phyloP scores from a whole-genome alignment of 805 yeast species.

The Grigorovia transvaalensis region DNA sequence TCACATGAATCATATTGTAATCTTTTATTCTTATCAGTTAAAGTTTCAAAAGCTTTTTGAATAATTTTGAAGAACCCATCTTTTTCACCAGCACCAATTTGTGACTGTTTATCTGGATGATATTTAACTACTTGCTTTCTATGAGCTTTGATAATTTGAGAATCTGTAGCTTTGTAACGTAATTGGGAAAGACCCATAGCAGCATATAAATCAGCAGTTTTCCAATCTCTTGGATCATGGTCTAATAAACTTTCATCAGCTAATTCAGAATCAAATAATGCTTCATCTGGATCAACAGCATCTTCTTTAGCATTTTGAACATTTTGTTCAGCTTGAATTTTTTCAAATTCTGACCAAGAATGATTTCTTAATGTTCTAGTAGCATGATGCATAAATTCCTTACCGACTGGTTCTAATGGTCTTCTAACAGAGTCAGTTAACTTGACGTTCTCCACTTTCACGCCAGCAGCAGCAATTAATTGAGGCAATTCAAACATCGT shows the following conservation, averaged over 20 bases:
- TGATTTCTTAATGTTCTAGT: slow-evolving; percentile 92
- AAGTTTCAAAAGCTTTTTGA: slow-evolving; percentile 89
- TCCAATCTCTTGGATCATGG: slow-evolving; percentile 98
- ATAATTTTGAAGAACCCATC: slow-evolving; percentile 97
- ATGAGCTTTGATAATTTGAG: slow-evolving; percentile 92
- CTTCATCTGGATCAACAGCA: slow-evolving; percentile 46
- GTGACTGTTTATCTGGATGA: slow-evolving; percentile 97
- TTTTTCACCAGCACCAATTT: slow-evolving; percentile 71
- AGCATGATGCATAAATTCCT: slow-evolving; percentile 91
- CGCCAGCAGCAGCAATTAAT: slow-evolving; percentile 45
- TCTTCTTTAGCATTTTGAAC: slow-evolving; percentile 60
- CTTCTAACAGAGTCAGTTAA: slow-evolving; percentile 59
- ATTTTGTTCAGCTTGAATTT: slow-evolving; percentile 82
- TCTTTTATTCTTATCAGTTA: slow-evolving; percentile 78
- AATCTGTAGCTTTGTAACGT: slow-evolving; percentile 85
- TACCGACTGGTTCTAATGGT: slow-evolving; percentile 94
- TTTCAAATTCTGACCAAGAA: slow-evolving; percentile 96
- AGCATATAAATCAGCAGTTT: slow-evolving; percentile 88
- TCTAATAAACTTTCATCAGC: slow-evolving; percentile 71
- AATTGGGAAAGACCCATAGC: slow-evolving; percentile 88
- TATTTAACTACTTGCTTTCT: slow-evolving; percentile 92
- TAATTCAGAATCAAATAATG: slow-evolving; percentile 39
- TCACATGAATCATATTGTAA: slow-evolving; percentile 95
- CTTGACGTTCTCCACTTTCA: slow-evolving; percentile 40
- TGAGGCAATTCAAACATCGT: slow-evolving; percentile 33